Base-by-base conservation (phyloP, 179 eudicot species). In the Pouteria campechiana region DNA sequence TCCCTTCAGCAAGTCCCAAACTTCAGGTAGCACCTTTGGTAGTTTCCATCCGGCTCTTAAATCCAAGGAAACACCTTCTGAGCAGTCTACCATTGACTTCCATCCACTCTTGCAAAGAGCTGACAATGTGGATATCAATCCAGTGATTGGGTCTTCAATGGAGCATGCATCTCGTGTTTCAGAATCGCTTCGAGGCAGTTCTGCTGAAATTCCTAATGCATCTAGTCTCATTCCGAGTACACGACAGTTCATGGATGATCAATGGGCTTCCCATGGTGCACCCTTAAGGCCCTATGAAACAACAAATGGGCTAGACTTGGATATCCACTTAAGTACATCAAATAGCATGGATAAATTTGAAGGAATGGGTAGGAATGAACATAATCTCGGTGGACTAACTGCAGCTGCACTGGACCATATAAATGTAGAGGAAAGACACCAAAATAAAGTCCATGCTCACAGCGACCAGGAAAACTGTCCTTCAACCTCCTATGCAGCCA, bases 21-120 rank as follows among this genome's bases (percentile, higher is more conserved):
- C 58, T 25, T 60, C 50, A 52, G 68, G 29, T 37, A 49, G 63
- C 34, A 51, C 59, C 25, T 47, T 51, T 55, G 66, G 51, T 41
- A 48, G 51, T 33, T 61, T 53, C 8, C 52, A 44, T 21, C 60
- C 59, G 33, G 55, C 75, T 52, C 60, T 52, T 5, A 55, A 49
- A 44, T 54, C 64, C 15, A 72, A 48, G 64, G 72, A 69, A 38
- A 45, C 38, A 32, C 37, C 48, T 41, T 41, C 62, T n/a, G 33
- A 59, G 18, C 48, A 80, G 16, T 64, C 50, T 43, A 63, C 71
- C 62, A 56, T 73, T 32, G 83, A 85, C 64, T 89, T 89, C 60
- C 97, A 89, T 48, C 97, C 95, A 11, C 77, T 89, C 50, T 65
- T 89, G 45, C 89, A 81, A 74, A 84, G 79, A 60, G 41, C 51